Evolutionary conservation across 305 asterid genomes (phyloP), one percentile per base, ranked within the genome.

Genomic region (Fraxinus albicans): DNA sequence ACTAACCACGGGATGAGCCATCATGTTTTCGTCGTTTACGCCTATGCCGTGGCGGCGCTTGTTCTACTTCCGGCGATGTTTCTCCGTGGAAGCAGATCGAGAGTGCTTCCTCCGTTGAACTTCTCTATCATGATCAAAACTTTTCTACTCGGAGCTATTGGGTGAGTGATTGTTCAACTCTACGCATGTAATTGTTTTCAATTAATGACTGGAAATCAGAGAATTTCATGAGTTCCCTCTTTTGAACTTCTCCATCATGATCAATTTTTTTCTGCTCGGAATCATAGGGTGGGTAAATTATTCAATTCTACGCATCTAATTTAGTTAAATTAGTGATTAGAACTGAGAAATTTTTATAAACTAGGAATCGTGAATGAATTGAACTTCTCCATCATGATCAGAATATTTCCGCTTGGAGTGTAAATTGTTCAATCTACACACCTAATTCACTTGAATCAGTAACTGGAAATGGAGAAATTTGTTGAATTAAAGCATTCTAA

Each of bases 41-140:
- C 94, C 83, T 91, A 94, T 86, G 92, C 85, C 82, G 75, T 93
- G 82, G 97, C 98, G 73, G 97, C 95, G 81, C n/a, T 93, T 9
- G 50, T 87, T 13, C 96, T 94, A 76, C 87, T 92, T 67, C 97
- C 97, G 6, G 86, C 96, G 7, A 93, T 92, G 8, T 93, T 95
- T 86, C 77, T 94, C 86, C 89, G 94, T 70, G 77, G 74, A 3
- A 23, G 73, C 73, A 67, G 73, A 67, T 67, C 35, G 35, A 83
- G 81, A 86, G 53, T 74, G 60, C 91, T 88, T 85, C 89, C 88
- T 80, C 88, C 86, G 17, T 80, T 95, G 73, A 91, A 76, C 84
- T 84, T 81, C 35, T 82, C 91, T 40, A 79, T 94, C 12, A 19
- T 91, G 78, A 65, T 82, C 79, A 92, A 92, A 88, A 88, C 93